These are phyloP conservation scores for Lepidium didymum DNA, from an alignment of 345 rosid species.

Conservation along the genomic window DNA sequence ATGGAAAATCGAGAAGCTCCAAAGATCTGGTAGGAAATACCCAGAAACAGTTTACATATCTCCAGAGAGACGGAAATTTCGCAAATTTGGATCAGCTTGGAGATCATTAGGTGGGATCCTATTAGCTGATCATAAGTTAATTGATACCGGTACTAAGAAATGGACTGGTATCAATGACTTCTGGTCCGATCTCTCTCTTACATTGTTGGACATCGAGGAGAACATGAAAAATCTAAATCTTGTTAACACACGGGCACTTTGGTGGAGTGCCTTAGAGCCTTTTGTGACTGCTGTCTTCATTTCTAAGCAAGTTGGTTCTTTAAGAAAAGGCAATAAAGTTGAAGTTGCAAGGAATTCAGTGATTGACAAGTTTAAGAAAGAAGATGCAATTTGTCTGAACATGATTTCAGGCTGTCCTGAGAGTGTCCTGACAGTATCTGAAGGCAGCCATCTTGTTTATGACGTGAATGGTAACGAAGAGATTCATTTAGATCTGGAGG, in stretches of 20 bases:
- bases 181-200: conserved; percentile 54
- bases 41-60: conserved; percentile 51
- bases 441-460: conserved; percentile 29
- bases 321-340: conserved; percentile 70
- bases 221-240: conserved; percentile 37
- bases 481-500: conserved; percentile 17
- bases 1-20: conserved; percentile 59
- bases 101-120: conserved; percentile 51
- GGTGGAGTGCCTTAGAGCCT: conserved; percentile 80
- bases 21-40: conserved; percentile 49
- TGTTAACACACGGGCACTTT: conserved; percentile 42
- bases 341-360: conserved; percentile 44
- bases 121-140: conserved; percentile 37
- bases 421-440: conserved; percentile 38
- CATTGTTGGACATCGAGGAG: conserved; percentile 48
- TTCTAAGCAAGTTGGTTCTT: conserved; percentile 60
- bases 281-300: conserved; percentile 72
- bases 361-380: conserved; percentile 27
- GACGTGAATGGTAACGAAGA: conserved; percentile 33
- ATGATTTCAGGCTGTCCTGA: conserved; percentile 27
- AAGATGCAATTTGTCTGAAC: conserved; percentile 11
- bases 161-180: conserved; percentile 67
- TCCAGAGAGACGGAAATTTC: conserved; percentile 54
- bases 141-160: conserved; percentile 40
- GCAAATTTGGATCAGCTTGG: conserved; percentile 83